These are phyloP conservation scores for Suhomyces bolitotheri DNA, from an alignment of 1,139 yeast species.

Conservation along the genomic window DNA sequence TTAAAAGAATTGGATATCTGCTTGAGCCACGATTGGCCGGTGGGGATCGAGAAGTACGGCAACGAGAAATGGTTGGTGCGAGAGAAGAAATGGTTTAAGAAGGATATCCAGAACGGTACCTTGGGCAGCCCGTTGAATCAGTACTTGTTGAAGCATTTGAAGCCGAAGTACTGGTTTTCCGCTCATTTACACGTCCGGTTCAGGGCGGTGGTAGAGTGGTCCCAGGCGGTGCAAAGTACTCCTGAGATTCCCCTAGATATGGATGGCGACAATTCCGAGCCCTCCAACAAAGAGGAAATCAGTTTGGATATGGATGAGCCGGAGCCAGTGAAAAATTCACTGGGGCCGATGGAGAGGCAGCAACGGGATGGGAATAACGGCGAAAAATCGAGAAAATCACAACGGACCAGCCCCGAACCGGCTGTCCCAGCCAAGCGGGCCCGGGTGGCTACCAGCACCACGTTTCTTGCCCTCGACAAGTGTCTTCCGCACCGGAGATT, in stretches of 20 bases:
- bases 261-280: constrained; percentile 5
- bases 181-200: constrained; percentile 86
- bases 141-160: constrained; percentile 51
- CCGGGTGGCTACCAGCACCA: constrained; percentile 31
- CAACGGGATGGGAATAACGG: too few relatives aligned
- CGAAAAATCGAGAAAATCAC: background rate
- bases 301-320: constrained; percentile 34
- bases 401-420: background rate
- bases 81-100: constrained; percentile 64
- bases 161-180: constrained; percentile 79
- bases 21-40: constrained; percentile 95
- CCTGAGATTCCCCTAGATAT: constrained; percentile 13
- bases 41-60: constrained; percentile 70
- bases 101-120: constrained; percentile 57
- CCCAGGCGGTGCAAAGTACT: background rate
- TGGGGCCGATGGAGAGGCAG: too few relatives aligned
- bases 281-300: constrained; percentile 15
- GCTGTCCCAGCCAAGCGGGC: background rate
- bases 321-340: background rate
- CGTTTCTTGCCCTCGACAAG: constrained; percentile 82
- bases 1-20: constrained; percentile 49
- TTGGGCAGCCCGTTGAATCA: constrained; percentile 80
- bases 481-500: constrained; percentile 64
- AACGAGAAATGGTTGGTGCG: constrained; percentile 47
- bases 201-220: constrained; percentile 46